Evolutionary conservation across 2,329 filamentous ascomycete genomes (phyloP), one percentile per base, ranked within the genome.

Genomic region (Aspergillus terreus): DNA sequence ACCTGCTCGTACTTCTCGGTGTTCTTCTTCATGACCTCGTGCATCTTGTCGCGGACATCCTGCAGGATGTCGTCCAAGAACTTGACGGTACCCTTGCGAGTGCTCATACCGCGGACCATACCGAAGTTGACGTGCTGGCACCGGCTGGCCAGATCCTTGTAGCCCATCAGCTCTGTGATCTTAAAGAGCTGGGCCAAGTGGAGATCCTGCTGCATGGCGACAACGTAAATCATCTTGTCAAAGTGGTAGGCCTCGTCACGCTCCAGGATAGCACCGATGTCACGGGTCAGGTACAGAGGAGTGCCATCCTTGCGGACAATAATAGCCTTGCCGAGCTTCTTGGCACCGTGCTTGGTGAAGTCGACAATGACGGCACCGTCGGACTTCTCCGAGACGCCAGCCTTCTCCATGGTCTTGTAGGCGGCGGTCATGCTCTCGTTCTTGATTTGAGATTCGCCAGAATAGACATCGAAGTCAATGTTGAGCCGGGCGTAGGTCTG

Each of bases 1-100:
- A 99, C 86, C 72, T 96, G 91, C 51, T 84, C 76, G 73, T 97
- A 99, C 78, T 99, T 99, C 66, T 82, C 79, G 63, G 88, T 81
- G 71, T 97, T 97, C 76, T 87, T 87, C 72, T 78, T 84, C 94
- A 99, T 99, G 47, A 95, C 90, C 55, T 96, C 90, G 78, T 97
- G 92, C 94, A 99, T 99, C 74, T 92, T 90, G 50, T 96, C 92
- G 63, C 84, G 86, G 6, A 95, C 90, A 61, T 92, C 88, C 38
- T 82, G 79, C 51, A 92, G 78, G 61, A 91, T 90, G 60, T 88
- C 85, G 62, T 86, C 78, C 56, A 84, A 69, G 75, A 89, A 90
- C 71, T 88, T 88, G 62, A 90, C 88, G 0, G 86, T 90, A 54
- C 82, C 82, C 68, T 83, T 84, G 58, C 82, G 77, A 7, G 82